A percentile compares a stretch with the other conserved stretches of the same genome.
phyloP scores from a whole-genome alignment of 2,329 filamentous ascomycete species.

The Fusarium miscanthi region DNA sequence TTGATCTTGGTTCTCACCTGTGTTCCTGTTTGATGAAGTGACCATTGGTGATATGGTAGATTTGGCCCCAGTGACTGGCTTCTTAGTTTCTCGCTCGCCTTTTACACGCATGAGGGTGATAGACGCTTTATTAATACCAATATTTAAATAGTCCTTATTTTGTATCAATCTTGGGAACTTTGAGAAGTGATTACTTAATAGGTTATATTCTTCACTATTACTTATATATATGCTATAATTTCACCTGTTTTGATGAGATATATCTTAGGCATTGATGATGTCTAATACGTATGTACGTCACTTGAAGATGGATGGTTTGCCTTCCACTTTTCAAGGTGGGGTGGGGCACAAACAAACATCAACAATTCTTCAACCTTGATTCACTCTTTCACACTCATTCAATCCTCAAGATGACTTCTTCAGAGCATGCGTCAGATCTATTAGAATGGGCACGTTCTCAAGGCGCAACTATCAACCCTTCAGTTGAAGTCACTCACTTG shows the following conservation, averaged over 20 bases:
- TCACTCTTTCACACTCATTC: background rate
- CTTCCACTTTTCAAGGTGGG: slow-evolving; percentile 38
- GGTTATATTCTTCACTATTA: too few relatives aligned
- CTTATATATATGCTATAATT: background rate
- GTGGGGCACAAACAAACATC: slow-evolving; percentile 25
- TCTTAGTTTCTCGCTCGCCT: background rate
- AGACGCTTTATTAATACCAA: background rate
- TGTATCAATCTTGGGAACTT: too few relatives aligned
- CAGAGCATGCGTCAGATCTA: slow-evolving; percentile 50
- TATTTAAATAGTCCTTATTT: too few relatives aligned
- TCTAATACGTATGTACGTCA: slow-evolving; percentile 4
- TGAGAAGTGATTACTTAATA: too few relatives aligned
- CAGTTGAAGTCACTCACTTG: slow-evolving; percentile 65
- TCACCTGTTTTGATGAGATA: background rate
- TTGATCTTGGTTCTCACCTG: background rate
- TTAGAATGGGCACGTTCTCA: slow-evolving; percentile 60
- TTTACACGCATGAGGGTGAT: background rate
- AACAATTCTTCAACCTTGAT: background rate
- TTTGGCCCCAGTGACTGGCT: background rate
- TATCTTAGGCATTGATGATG: background rate
- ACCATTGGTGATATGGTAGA: too few relatives aligned
- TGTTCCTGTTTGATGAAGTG: background rate
- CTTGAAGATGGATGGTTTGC: slow-evolving; percentile 4
- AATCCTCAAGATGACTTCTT: slow-evolving; percentile 18
- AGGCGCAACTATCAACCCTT: slow-evolving; percentile 61